A percentile compares a stretch with the other conserved stretches of the same genome.
These are phyloP conservation scores for Mycena rosella DNA, from an alignment of 768 basidiomycete species.

Conservation along the genomic window DNA sequence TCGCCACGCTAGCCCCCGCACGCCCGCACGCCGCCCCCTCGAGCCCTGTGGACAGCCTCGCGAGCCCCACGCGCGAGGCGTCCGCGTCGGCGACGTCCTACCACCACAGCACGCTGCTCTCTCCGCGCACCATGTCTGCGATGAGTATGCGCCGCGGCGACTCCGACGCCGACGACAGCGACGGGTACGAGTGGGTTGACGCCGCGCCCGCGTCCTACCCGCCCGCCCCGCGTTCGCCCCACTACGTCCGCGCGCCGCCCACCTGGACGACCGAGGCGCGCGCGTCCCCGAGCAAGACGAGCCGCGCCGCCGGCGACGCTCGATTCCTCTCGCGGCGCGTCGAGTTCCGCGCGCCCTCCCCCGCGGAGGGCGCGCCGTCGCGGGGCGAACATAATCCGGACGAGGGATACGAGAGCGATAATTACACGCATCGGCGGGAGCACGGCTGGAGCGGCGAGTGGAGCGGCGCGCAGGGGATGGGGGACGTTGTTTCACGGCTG, in stretches of 20 bases:
- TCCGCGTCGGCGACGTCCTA: background rate
- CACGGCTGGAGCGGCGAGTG: constrained; percentile 34
- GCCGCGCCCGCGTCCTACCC: constrained; percentile 11
- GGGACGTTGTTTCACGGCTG: constrained; percentile 11
- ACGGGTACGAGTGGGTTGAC: constrained; percentile 9
- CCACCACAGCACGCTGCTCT: background rate
- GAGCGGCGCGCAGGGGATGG: constrained; percentile 26
- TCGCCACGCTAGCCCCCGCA: too few species aligned
- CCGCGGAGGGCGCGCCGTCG: background rate
- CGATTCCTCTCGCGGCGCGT: constrained; percentile 24
- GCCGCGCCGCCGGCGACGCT: constrained; percentile 16
- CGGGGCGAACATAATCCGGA: background rate
- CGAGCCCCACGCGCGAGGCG: constrained; percentile 23
- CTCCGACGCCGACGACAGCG: background rate
- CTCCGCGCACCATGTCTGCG: background rate
- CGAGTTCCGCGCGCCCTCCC: background rate
- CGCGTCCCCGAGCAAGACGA: constrained; percentile 12
- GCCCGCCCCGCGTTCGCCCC: constrained; percentile 18
- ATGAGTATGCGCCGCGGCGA: too few species aligned
- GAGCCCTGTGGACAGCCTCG: background rate
- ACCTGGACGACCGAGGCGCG: background rate
- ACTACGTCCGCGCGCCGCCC: constrained; percentile 8
- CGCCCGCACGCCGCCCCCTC: background rate
- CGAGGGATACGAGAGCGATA: background rate
- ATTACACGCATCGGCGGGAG: constrained; percentile 20